Evolutionary conservation across 306 rosid species (phyloP), one percentile per base, ranked within the genome.

Genomic region (Cucurbita maxima): DNA sequence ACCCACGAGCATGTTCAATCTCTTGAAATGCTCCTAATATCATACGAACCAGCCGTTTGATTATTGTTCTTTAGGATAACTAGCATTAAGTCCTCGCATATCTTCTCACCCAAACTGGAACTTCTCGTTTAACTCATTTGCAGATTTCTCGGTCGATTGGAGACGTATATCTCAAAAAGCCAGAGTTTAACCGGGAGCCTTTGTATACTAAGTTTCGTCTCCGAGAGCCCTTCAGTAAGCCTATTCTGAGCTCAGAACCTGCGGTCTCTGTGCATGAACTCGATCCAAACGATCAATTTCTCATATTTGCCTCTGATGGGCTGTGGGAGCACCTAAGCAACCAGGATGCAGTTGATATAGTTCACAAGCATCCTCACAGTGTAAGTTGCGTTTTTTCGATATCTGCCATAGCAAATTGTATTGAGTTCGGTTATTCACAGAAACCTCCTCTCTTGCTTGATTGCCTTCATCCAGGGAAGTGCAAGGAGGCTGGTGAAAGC

Each of bases 291-390:
- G 97, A 92, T 76, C 94, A 88, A 56, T 89, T 92, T 79, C 81
- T 92, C 69, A 89, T 92, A 82, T 89, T 89, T 83, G 96, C 96
- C 44, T 92, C 97, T 38, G 97, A 92, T 78, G 96, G 97, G 79
- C 83, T 92, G 60, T 92, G 97, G 97, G 97, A 92, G 85, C 97
- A 92, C 83, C 92, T 92, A 67, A 86, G 83, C 88, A 92, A 89
- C 74, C 97, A 92, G 82, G 95, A 86, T 58, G 97, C 97, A 0
- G 96, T 92, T 80, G 89, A 92, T 79, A 88, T 89, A 68, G 96
- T 92, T 70, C 93, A 86, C 60, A 92, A 84, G 58, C 87, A 88
- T 67, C 96, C 96, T 62, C 89, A 73, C 89, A 85, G 76, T 62
- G 97, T 92, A 89, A 86, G 90, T 81, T 83, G 57, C 68, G 36